These are phyloP conservation scores for Bidens hawaiensis DNA, from an alignment of 140 eudicot species.

Conservation along the genomic window DNA sequence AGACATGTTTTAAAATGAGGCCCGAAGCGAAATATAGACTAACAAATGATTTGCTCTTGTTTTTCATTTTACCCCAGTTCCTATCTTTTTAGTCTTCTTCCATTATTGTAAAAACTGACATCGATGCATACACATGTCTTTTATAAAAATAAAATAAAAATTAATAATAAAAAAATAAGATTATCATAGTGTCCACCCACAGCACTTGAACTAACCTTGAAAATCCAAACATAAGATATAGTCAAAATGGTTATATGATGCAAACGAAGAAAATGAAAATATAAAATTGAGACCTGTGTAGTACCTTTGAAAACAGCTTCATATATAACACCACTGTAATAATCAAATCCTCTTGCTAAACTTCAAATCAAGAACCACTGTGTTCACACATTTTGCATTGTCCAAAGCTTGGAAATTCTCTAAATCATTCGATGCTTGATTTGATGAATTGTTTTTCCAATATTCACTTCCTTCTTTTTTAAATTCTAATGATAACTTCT, in stretches of 20 bases:
- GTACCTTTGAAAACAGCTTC: slow-evolving; percentile 92
- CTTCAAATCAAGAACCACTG: slow-evolving; percentile 82
- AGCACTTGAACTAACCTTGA: slow-evolving; percentile 96
- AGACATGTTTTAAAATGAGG: not conserved
- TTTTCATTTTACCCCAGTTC: slow-evolving; percentile 42
- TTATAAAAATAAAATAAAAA: no score
- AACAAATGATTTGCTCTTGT: not conserved
- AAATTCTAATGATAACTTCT: slow-evolving; percentile 52
- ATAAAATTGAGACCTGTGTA: slow-evolving; percentile 47
- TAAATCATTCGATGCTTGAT: slow-evolving; percentile 67
- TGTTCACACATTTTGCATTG: slow-evolving; percentile 50
- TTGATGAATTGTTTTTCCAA: slow-evolving; percentile 46
- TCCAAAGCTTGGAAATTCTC: slow-evolving; percentile 73
- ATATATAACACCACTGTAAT: slow-evolving; percentile 88
- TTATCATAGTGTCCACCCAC: slow-evolving; percentile 98
- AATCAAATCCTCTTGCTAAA: slow-evolving; percentile 96
- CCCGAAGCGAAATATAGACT: not conserved
- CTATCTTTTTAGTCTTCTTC: slow-evolving; percentile 71
- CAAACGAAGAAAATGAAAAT: no score
- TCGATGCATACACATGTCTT: slow-evolving; percentile 85
- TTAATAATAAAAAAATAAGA: slow-evolving; percentile 80
- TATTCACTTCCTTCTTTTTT: slow-evolving; percentile 62
- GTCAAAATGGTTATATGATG: no score
- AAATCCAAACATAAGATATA: not conserved
- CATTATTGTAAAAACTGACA: slow-evolving; percentile 81